These are phyloP conservation scores for Canavalia ensiformis DNA, from an alignment of 306 rosid species.

Conservation along the genomic window DNA sequence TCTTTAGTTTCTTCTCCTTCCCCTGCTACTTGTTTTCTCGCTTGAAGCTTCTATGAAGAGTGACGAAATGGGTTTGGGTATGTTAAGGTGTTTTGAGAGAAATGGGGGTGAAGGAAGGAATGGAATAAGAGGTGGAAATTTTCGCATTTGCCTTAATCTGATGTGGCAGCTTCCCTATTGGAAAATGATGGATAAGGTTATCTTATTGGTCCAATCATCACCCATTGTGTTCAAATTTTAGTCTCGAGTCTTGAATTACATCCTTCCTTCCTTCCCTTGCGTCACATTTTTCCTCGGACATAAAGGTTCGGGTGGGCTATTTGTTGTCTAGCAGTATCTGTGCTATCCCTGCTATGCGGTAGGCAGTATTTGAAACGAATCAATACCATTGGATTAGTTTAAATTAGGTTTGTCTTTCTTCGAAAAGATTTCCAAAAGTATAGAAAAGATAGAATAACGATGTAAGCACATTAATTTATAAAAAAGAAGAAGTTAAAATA, in stretches of 20 bases:
- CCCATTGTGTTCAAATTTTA: background rate
- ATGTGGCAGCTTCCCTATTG: slow-evolving; percentile 75
- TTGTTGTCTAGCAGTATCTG: background rate
- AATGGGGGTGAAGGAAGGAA: slow-evolving; percentile 39
- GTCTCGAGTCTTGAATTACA: slow-evolving; percentile 16
- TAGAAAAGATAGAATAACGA: no score
- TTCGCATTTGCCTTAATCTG: slow-evolving; percentile 58
- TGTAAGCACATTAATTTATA: background rate
- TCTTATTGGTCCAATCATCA: slow-evolving; percentile 64
- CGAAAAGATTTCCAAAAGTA: background rate
- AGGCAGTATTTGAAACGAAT: background rate
- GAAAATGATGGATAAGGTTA: slow-evolving; percentile 71
- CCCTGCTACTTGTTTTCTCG: slow-evolving; percentile 11
- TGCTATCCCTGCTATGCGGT: background rate
- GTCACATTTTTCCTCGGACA: background rate
- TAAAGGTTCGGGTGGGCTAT: background rate
- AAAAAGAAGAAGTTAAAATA: no score
- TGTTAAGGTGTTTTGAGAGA: slow-evolving; percentile 47
- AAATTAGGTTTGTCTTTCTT: background rate
- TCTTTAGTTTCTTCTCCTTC: slow-evolving; percentile 20
- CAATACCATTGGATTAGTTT: background rate
- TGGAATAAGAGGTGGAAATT: slow-evolving; percentile 62
- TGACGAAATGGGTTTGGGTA: slow-evolving; percentile 21
- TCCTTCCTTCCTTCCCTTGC: background rate
- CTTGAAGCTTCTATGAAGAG: slow-evolving; percentile 15